These are phyloP conservation scores for Azolla pinnata DNA, from an alignment of 75 land plant genomes.

Conservation along the genomic window DNA sequence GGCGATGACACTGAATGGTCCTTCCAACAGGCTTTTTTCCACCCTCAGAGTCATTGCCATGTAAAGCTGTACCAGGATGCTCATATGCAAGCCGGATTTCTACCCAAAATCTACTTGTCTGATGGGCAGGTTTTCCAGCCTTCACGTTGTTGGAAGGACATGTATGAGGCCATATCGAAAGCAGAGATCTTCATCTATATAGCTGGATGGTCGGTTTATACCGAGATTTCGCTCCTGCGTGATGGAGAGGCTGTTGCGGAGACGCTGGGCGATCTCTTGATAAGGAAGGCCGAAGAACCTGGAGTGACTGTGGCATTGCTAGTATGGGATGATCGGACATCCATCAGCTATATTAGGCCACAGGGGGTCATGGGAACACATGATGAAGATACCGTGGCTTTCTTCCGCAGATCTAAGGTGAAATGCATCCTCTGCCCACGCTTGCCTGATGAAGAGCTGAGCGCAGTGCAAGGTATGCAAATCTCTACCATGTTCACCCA, in stretches of 20 bases:
- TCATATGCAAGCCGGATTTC: conserved; percentile 28
- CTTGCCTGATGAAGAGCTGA: conserved; percentile 12
- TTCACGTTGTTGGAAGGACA: conserved; percentile 35
- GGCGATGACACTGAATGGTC: conserved; percentile 13
- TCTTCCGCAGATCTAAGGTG: conserved; percentile 21
- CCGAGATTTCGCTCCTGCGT: conserved; percentile 16
- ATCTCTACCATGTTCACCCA: conserved; percentile 49
- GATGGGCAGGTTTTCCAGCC: conserved; percentile 19
- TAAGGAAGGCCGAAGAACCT: conserved; percentile 18
- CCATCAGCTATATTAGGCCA: conserved; percentile 3
- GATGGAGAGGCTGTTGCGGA: conserved; percentile 9
- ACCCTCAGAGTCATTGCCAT: conserved; percentile 25
- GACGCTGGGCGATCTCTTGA: conserved; percentile 28
- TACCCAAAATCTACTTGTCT: conserved; percentile 23
- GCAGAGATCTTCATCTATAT: conserved; percentile 43
- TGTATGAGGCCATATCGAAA: conserved; percentile 28
- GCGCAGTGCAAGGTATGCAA: conserved; percentile 9
- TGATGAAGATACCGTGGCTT: conserved; percentile 28
- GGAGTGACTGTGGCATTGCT: conserved; percentile 26
- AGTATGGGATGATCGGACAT: conserved; percentile 41
- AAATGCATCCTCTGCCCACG: conserved; percentile 28
- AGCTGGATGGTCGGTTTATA: conserved; percentile 41
- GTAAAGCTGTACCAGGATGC: conserved; percentile 45
- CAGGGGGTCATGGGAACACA: conserved; percentile 29
- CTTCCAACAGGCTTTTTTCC: conserved; percentile 21